Conservation (phyloP, 164 flowering plant genomes). For the Macadamia integrifolia region DNA sequence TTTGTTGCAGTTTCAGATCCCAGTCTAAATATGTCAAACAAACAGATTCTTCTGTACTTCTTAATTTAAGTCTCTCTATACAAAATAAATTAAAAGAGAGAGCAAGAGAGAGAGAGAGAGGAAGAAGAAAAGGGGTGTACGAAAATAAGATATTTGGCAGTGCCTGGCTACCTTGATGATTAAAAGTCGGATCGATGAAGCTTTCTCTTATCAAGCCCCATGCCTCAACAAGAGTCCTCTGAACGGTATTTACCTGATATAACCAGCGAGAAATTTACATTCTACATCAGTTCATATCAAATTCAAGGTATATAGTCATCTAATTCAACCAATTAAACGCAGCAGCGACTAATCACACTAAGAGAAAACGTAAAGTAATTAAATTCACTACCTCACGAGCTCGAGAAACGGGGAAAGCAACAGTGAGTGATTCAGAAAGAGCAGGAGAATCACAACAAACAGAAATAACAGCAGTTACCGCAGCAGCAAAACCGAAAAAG, state of each 20-base stretch:
- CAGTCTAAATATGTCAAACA: slow-evolving; percentile 51
- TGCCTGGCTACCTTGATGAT: slow-evolving; percentile 72
- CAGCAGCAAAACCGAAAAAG: slow-evolving; percentile 54
- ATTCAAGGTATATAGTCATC: neutral
- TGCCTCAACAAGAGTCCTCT: slow-evolving; percentile 90
- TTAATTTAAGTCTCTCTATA: neutral
- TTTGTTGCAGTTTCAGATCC: slow-evolving; percentile 91
- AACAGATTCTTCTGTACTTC: neutral
- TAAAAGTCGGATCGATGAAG: slow-evolving; percentile 86
- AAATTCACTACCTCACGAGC: slow-evolving; percentile 61
- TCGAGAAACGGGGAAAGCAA: slow-evolving; percentile 94
- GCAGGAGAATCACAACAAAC: slow-evolving; percentile 51
- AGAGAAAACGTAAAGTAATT: neutral
- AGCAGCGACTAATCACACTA: neutral
- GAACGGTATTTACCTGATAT: slow-evolving; percentile 80
- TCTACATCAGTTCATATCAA: neutral
- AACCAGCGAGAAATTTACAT: neutral
- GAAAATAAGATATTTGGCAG: neutral
- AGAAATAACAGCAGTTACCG: slow-evolving; percentile 43
- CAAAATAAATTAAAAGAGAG: neutral
- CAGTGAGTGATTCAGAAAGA: slow-evolving; percentile 70
- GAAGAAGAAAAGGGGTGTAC: neutral
- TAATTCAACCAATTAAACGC: neutral
- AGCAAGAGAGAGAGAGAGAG: neutral
- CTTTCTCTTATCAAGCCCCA: slow-evolving; percentile 96